Evolutionary conservation across 441 rosid species (phyloP), one percentile per base, ranked within the genome.

Genomic region (Aquilaria agallochum): DNA sequence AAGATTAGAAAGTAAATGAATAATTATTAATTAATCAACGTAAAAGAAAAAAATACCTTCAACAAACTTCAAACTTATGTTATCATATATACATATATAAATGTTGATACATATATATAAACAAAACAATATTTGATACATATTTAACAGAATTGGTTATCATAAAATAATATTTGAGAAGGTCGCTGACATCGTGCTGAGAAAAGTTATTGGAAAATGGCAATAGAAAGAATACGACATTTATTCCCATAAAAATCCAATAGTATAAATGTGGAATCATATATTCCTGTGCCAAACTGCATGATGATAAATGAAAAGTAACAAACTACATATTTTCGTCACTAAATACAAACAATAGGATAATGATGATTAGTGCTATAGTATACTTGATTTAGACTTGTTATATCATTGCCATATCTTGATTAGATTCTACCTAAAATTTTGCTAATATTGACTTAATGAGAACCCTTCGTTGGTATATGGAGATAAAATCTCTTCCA

Each of bases 251-350:
- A 65, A 55, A 58, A 68, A 51, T 33, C 6, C 5, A 74, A 60
- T 27, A 57, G 51, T 33, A 58, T 45, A 31, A 7, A 45, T 32
- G 2, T 36, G 74, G 76, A 78, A 73, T 76, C 75, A 67, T 48
- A 6, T 64, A 62, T 62, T 54, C 68, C 64, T 42, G 67, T 62
- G 64, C 72, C 68, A 67, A 77, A 65, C 77, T 70, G 66, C 66
- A 52, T 59, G 6, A 47, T 45, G 78, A 54, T 72, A 72, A 79
- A 48, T 7, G 76, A 55, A 70, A 72, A 11, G 64, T 44, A 67
- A 68, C 89, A 77, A 79, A 67, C 60, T 62, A 76, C 66, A 63
- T 67, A 68, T 80, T 79, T 81, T 74, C 64, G 56, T 56, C 20
- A 10, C 63, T 27, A 53, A 67, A 72, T 57, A 58, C 56, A 31